Percentiles rank a stretch among this genome's conserved stretches.
These are phyloP conservation scores for Colletotrichum caudatum DNA, from an alignment of 2,329 filamentous ascomycete species.

Conservation along the genomic window DNA sequence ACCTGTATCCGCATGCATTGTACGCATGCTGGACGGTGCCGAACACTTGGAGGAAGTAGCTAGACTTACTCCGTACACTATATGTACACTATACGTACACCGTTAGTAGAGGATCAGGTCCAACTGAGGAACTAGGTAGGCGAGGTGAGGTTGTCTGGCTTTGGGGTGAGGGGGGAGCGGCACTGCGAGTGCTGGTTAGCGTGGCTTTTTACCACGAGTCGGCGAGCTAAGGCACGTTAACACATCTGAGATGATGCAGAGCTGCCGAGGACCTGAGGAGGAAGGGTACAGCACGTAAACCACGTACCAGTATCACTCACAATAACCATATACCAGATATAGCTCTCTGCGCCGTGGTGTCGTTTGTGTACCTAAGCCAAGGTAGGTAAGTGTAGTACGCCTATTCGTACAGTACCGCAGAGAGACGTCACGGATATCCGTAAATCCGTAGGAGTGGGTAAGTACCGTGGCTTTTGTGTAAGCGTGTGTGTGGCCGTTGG, in stretches of 20 bases:
- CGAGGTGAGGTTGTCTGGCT: not conserved
- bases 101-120: not conserved
- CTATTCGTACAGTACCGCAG: not conserved
- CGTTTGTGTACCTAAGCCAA: not conserved
- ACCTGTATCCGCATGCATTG: no score
- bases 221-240: constrained; percentile 27
- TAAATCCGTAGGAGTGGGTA: not conserved
- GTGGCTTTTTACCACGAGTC: not conserved
- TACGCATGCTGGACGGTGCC: not conserved
- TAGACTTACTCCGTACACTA: no score
- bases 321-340: no score
- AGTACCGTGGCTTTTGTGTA: not conserved
- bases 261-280: not conserved
- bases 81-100: not conserved
- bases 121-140: not conserved
- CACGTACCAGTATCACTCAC: constrained; percentile 10
- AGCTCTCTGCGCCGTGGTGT: not conserved
- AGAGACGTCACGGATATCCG: not conserved
- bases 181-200: constrained; percentile 17
- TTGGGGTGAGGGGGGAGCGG: constrained; percentile 22
- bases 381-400: not conserved
- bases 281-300: constrained; percentile 3
- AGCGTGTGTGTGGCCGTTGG: not conserved
- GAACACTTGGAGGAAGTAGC: not conserved
- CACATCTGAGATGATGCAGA: constrained; percentile 38